Evolutionary conservation across 1,139 yeast genomes (phyloP).

Genomic region (Candida tetrigidarum): DNA sequence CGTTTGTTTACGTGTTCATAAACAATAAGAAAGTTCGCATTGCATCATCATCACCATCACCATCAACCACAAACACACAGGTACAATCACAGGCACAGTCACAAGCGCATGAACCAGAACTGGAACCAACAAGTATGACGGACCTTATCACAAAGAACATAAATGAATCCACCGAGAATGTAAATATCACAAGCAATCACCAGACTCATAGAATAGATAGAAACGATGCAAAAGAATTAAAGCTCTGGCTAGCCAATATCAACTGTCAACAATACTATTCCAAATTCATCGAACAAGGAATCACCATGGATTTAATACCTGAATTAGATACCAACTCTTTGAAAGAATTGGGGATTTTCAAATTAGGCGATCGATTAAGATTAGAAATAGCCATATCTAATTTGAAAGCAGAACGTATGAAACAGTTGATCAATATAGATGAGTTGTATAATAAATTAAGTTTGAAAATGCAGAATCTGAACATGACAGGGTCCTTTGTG

Average conservation of each 20-base stretch:
- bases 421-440: conserved; percentile 33
- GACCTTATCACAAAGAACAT: background rate
- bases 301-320: conserved; percentile 61
- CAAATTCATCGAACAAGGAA: conserved; percentile 51
- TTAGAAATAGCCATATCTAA: conserved; percentile 58
- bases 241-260: conserved; percentile 40
- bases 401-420: conserved; percentile 42
- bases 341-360: conserved; percentile 72
- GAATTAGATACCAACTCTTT: conserved; percentile 73
- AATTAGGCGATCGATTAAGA: conserved; percentile 82
- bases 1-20: background rate
- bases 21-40: conserved; percentile 1
- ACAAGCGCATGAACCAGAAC: background rate
- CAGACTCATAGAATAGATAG: conserved; percentile 5
- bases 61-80: background rate
- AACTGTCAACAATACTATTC: conserved; percentile 42
- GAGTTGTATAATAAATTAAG: conserved; percentile 24
- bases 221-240: conserved; percentile 26
- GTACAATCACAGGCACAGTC: background rate
- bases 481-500: conserved; percentile 1
- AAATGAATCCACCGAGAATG: background rate
- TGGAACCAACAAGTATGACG: background rate
- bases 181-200: background rate
- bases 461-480: conserved; percentile 7
- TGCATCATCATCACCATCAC: background rate